Conservation (phyloP, 2,329 filamentous ascomycete genomes). For the Cytospora schulzeri region DNA sequence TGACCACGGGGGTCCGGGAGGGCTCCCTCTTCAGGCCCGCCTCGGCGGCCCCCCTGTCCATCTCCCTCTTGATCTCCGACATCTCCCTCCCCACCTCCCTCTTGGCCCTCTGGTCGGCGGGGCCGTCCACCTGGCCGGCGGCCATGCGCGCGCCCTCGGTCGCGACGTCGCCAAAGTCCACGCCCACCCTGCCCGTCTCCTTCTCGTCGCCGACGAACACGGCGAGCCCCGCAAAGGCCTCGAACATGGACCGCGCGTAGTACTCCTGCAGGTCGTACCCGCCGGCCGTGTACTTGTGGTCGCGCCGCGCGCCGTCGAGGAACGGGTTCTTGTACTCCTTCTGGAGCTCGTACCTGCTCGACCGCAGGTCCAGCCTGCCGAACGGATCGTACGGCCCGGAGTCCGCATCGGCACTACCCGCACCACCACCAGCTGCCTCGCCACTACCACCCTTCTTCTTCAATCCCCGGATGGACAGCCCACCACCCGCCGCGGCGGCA, state of each 20-base stretch:
- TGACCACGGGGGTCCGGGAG: constrained; percentile 40
- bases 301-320: constrained; percentile 67
- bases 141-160: constrained; percentile 37
- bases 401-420: constrained; percentile 56
- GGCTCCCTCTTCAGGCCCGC: constrained; percentile 58
- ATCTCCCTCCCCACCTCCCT: constrained; percentile 38
- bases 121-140: constrained; percentile 23
- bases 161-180: constrained; percentile 40
- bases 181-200: constrained; percentile 41
- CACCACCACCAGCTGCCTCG: constrained; percentile 14
- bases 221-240: constrained; percentile 86
- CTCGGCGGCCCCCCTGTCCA: constrained; percentile 41
- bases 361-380: constrained; percentile 69
- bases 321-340: constrained; percentile 74
- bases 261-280: constrained; percentile 86
- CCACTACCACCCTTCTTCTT: constrained; percentile 51
- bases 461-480: constrained; percentile 76
- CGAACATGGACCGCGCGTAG: constrained; percentile 76
- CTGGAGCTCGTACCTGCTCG: constrained; percentile 70
- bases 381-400: constrained; percentile 88
- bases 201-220: constrained; percentile 85
- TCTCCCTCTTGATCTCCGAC: constrained; percentile 46
- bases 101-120: constrained; percentile 39
- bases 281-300: constrained; percentile 69
- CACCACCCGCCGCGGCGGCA: constrained; percentile 30